These are phyloP conservation scores for Boechera retrofracta DNA, from an alignment of 345 rosid species.

Conservation along the genomic window DNA sequence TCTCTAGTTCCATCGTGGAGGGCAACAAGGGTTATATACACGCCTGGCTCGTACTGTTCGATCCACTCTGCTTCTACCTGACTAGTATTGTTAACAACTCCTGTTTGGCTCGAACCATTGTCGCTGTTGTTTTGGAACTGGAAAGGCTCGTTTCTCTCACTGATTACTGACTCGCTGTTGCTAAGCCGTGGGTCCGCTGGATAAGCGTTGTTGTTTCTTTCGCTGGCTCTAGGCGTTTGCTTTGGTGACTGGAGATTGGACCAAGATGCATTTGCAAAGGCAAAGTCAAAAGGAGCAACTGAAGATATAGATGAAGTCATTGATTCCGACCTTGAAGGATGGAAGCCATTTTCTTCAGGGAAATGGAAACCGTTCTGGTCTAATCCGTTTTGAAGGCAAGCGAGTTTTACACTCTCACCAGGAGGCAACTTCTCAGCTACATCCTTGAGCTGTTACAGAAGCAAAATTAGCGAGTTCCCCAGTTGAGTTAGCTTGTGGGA, in stretches of 20 bases:
- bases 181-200: constrained; percentile 52
- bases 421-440: constrained; percentile 94
- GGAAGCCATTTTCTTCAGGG: constrained; percentile 47
- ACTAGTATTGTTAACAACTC: constrained; percentile 44
- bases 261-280: constrained; percentile 54
- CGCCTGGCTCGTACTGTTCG: constrained; percentile 95
- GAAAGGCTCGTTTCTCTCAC: constrained; percentile 58
- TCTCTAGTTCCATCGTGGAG: constrained; percentile 92
- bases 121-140: constrained; percentile 54
- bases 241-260: constrained; percentile 49
- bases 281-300: constrained; percentile 51
- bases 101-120: constrained; percentile 54
- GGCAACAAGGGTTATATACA: constrained; percentile 88
- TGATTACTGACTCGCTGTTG: constrained; percentile 56
- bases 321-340: constrained; percentile 73
- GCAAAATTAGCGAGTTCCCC: not conserved
- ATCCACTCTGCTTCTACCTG: constrained; percentile 96
- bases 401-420: constrained; percentile 60
- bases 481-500: constrained; percentile 10
- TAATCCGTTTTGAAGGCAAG: constrained; percentile 66
- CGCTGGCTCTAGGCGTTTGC: constrained; percentile 52
- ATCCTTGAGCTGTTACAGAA: constrained; percentile 79
- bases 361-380: constrained; percentile 69
- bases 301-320: constrained; percentile 61
- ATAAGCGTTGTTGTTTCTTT: constrained; percentile 46